These are phyloP conservation scores for Plasmodium yoelii DNA, from an alignment of 169 alveolate genomes.

Conservation along the genomic window DNA sequence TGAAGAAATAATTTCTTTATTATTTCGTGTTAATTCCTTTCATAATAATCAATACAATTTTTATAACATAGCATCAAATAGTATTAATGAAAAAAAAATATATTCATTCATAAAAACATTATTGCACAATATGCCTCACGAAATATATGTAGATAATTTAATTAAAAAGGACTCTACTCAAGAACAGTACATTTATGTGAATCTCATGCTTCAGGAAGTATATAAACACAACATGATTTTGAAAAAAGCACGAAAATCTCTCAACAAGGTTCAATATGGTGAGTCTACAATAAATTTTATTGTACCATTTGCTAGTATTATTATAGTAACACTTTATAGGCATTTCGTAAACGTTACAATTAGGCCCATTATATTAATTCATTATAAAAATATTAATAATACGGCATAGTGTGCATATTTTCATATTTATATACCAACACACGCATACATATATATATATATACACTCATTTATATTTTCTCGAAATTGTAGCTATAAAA, in stretches of 20 bases:
- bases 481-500: slow-evolving; percentile 44
- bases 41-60: slow-evolving; percentile 51
- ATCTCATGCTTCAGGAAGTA: slow-evolving; percentile 63
- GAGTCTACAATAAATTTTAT: not conserved
- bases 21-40: slow-evolving; percentile 40
- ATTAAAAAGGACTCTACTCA: slow-evolving; percentile 27
- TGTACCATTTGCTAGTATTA: not conserved
- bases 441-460: too few species aligned
- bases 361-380: too few species aligned
- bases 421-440: too few species aligned
- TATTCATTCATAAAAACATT: slow-evolving; percentile 53
- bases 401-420: too few species aligned
- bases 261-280: slow-evolving; percentile 74
- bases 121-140: slow-evolving; percentile 56
- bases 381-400: too few species aligned
- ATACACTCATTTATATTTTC: not conserved
- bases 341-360: too few species aligned
- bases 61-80: slow-evolving; percentile 13
- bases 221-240: slow-evolving; percentile 53
- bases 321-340: too few species aligned
- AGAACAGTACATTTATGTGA: slow-evolving; percentile 50
- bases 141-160: slow-evolving; percentile 61
- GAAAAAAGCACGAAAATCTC: slow-evolving; percentile 33
- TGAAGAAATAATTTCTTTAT: slow-evolving; percentile 53
- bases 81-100: slow-evolving; percentile 56